Base-by-base conservation (phyloP, 2,329 filamentous ascomycete species). In the Alternaria rosae region DNA sequence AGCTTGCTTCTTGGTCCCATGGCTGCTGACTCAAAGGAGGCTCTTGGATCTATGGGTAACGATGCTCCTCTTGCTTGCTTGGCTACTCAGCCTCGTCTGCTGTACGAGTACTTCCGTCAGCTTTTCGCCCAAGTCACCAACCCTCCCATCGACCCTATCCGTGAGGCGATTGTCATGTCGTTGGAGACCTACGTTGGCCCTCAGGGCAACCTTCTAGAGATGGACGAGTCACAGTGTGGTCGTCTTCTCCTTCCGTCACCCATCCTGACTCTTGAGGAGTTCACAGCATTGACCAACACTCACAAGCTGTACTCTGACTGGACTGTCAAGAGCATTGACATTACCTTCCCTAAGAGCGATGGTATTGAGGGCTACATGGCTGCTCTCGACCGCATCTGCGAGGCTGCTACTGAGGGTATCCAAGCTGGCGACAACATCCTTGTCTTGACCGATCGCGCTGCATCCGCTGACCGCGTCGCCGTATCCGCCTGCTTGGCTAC, bases 121-220 rank as follows among this genome's bases (percentile, higher is more conserved):
- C 89, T 98, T 44, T 98, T 98, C 79, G 94, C 94, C 10, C 94
- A 98, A 83, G 94, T 98, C 79, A 98, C 94, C 65, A 98, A 98
- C 81, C 94, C 94, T 70, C 94, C 94, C 13, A 98, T 98, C 76
- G 94, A 98, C 76, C 94, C 94, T 30, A 98, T 98, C 72, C 88
- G 94, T 80, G 94, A 98, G 85, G 94, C 94, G 26, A 95, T 97
- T 74, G 94, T 98, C 80, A 98, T 98, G 94, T 97, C 94, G 58
- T 84, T 98, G 42, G 94, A 97, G 78, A 96, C 94, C 74, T 98
- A 97, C 77, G 92, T 98, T 70, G 94, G 94, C 51, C 94, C 94
- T 47, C 94, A 98, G 81, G 94, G 94, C 61, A 98, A 98, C 78
- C 83, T 98, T 60, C 85, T 97, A 28, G 94, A 97, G 82, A 97